Base-by-base conservation (phyloP, 345 rosid genomes). In the Alliaria petiolata region DNA sequence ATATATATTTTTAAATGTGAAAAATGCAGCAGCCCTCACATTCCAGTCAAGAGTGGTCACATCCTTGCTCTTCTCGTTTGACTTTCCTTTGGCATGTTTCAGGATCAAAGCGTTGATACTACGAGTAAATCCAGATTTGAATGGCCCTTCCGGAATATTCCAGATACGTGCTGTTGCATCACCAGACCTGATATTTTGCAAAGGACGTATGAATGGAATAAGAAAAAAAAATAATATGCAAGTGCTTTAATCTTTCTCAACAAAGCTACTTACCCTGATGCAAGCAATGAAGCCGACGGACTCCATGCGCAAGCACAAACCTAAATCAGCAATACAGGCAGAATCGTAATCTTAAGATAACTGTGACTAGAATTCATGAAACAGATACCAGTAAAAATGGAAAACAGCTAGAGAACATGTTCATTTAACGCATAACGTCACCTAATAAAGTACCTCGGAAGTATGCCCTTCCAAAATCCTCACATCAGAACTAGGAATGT, bases 231-330 rank as follows among this genome's bases (percentile, higher is more conserved):
- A n/a, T n/a, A n/a, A n/a, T n/a, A 16, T 43, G 53, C 62, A 17
- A 75, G 54, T 10, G 53, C 35, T 45, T 55, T 60, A 7, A 59
- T 62, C 35, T 55, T 16, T 39, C 57, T 7, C 45, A 47, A 66
- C 60, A 50, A 57, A 80, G 68, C 35, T 60, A 80, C 96, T 61
- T 60, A 92, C 99, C 98, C 99, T 52, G 99, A 95, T 30, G 99
- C 99, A 85, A 95, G 97, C 81, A 95, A 83, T 52, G 98, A 88
- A 72, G 93, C 98, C n/a, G 95, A 78, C 30, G 99, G 99, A 83
- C 97, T 88, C 99, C 98, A 95, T 52, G 99, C 98, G 68, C 99
- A 90, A 25, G 97, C 96, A 77, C 99, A 92, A 79, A 95, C 98
- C 98, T 95, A 78, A 19, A 78, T 55, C 39, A 38, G 51, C 17